Percentiles rank a stretch among this genome's conserved stretches.
These are phyloP conservation scores for Fraxinus dipetala DNA, from an alignment of 305 asterid species.

Conservation along the genomic window DNA sequence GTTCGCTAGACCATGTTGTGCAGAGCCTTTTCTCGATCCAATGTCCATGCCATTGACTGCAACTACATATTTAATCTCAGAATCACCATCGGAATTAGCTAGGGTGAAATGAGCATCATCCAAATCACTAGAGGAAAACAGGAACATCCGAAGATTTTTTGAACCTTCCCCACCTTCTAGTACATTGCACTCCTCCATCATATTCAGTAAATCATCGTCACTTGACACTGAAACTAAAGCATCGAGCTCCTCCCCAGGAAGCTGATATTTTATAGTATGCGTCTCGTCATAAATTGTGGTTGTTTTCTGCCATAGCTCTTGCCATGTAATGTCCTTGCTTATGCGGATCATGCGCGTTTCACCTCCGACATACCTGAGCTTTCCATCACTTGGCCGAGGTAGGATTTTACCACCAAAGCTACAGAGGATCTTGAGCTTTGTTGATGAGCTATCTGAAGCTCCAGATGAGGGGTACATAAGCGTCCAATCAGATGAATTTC, in stretches of 20 bases:
- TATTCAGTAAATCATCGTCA: conserved; percentile 72
- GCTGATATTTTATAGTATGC: conserved; percentile 62
- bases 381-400: conserved; percentile 79
- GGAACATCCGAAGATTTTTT: conserved; percentile 61
- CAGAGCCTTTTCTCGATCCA: conserved; percentile 44
- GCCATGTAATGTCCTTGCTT: conserved; percentile 64
- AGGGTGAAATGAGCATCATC: conserved; percentile 59
- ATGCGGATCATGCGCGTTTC: conserved; percentile 72
- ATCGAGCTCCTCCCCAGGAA: conserved; percentile 85
- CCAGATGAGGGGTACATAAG: conserved; percentile 50
- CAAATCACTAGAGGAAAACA: conserved; percentile 60
- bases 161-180: conserved; percentile 49
- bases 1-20: conserved; percentile 37
- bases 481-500: conserved; percentile 33
- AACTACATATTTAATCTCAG: conserved; percentile 63
- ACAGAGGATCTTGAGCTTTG: conserved; percentile 60
- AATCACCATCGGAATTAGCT: conserved; percentile 49
- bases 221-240: conserved; percentile 72
- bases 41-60: conserved; percentile 69
- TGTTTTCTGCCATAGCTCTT: conserved; percentile 55
- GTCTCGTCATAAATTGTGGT: conserved; percentile 48
- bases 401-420: conserved; percentile 75
- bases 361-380: conserved; percentile 81
- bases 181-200: conserved; percentile 74
- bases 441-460: conserved; percentile 44